Conservation (phyloP, 768 basidiomycete species). For the Russula abietina region DNA sequence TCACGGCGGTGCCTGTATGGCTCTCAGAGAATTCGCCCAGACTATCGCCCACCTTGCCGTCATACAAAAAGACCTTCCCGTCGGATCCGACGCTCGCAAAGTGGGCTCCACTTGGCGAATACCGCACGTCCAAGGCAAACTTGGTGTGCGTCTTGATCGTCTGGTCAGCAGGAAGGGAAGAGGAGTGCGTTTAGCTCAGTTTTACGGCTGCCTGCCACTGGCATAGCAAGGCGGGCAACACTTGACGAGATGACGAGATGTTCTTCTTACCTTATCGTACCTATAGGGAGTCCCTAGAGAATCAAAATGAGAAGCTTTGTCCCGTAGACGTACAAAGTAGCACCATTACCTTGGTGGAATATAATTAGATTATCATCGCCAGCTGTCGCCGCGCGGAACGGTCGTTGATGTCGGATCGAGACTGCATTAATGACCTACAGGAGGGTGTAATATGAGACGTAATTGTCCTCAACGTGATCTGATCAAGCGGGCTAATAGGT, state of each 20-base stretch:
- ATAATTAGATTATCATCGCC: constrained; percentile 77
- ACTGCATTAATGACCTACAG: constrained; percentile 78
- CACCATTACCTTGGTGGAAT: constrained; percentile 64
- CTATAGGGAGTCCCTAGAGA: constrained; percentile 74
- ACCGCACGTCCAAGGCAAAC: constrained; percentile 89
- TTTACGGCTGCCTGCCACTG: background rate
- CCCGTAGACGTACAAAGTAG: constrained; percentile 4
- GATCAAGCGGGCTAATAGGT: constrained; percentile 7
- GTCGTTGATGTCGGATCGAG: constrained; percentile 79
- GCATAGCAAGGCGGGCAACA: too few species aligned
- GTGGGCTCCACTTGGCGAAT: constrained; percentile 69
- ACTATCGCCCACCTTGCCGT: constrained; percentile 83
- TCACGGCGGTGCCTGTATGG: constrained; percentile 71
- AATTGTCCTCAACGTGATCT: background rate
- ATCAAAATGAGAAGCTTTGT: background rate
- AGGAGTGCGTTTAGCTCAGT: background rate
- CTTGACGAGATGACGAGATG: background rate
- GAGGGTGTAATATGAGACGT: background rate
- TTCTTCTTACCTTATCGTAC: constrained; percentile 60
- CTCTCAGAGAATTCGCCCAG: constrained; percentile 61
- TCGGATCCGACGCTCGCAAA: constrained; percentile 91
- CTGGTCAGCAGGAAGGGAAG: constrained; percentile 32
- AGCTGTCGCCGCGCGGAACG: constrained; percentile 86
- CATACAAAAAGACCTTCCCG: constrained; percentile 80
- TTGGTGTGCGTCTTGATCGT: constrained; percentile 83